Percentiles rank a stretch among this genome's conserved stretches.
Conservation (phyloP, 2,329 filamentous ascomycete genomes). For the Talaromyces atroroseus region DNA sequence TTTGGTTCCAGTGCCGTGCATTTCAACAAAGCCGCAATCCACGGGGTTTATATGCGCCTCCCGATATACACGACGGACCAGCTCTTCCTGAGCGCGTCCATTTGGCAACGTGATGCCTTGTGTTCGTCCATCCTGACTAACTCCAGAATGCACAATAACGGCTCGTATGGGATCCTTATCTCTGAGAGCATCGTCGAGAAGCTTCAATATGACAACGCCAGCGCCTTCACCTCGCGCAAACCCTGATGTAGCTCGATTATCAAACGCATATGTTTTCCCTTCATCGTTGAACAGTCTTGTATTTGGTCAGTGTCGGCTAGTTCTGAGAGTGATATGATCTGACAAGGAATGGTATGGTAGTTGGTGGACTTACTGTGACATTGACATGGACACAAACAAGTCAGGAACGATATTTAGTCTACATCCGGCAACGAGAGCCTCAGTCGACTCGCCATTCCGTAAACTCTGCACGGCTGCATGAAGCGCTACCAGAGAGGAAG, state of each 20-base stretch:
- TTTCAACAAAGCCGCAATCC: conserved; percentile 17
- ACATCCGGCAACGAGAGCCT: conserved; percentile 18
- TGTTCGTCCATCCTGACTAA: conserved; percentile 39
- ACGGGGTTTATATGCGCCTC: conserved; percentile 7
- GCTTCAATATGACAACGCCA: conserved; percentile 42
- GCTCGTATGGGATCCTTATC: conserved; percentile 39
- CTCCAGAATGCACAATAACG: conserved; percentile 23
- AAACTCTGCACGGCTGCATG: conserved; percentile 25
- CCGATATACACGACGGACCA: conserved; percentile 7
- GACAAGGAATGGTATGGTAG: background rate
- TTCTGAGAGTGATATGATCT: background rate
- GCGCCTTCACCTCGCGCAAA: conserved; percentile 46
- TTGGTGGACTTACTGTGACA: conserved; percentile 7
- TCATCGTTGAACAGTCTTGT: conserved; percentile 19
- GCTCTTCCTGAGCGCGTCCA: conserved; percentile 35
- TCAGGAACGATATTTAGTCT: conserved; percentile 9
- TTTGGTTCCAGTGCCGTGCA: conserved; percentile 20
- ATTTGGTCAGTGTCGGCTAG: background rate
- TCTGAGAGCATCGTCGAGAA: conserved; percentile 38
- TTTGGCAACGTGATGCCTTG: conserved; percentile 53
- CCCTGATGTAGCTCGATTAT: conserved; percentile 40
- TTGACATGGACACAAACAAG: conserved; percentile 12
- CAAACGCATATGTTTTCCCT: conserved; percentile 30
- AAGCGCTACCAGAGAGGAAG: conserved; percentile 21
- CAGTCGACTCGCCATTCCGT: conserved; percentile 20